Percentiles rank a stretch among this genome's conserved stretches.
Conservation (phyloP, 73 alveolate species). For the Paramecium primaurelia region DNA sequence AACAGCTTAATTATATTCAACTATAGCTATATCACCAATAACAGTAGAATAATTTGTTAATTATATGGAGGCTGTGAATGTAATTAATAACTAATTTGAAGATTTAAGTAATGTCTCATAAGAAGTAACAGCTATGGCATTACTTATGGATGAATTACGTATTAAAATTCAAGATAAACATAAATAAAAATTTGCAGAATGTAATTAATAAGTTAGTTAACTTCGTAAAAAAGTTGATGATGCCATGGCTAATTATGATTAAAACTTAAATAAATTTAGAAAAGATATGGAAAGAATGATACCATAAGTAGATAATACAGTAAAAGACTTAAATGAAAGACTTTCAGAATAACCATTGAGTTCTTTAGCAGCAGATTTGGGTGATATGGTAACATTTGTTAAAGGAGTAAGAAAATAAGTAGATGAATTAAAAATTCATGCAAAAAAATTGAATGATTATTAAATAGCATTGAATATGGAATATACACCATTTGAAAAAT, state of each 20-base stretch:
- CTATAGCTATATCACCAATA: constrained; percentile 64
- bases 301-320: constrained; percentile 52
- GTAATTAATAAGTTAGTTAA: constrained; percentile 56
- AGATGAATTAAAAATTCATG: constrained; percentile 33
- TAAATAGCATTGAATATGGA: constrained; percentile 57
- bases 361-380: constrained; percentile 18
- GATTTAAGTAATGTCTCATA: constrained; percentile 66
- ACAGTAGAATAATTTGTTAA: constrained; percentile 76
- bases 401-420: neutral
- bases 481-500: constrained; percentile 75
- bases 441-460: constrained; percentile 57
- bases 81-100: constrained; percentile 64
- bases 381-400: constrained; percentile 36
- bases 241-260: constrained; percentile 78
- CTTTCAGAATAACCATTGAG: constrained; percentile 32
- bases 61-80: constrained; percentile 67
- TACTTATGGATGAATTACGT: constrained; percentile 72
- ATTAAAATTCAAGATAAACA: constrained; percentile 72
- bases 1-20: constrained; percentile 28
- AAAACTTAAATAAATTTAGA: constrained; percentile 74
- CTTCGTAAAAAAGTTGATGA: constrained; percentile 75
- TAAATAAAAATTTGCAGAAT: constrained; percentile 73
- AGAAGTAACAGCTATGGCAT: constrained; percentile 67
- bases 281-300: constrained; percentile 68
- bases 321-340: constrained; percentile 52